Conservation (phyloP, 2,329 filamentous ascomycete genomes). For the Claviceps sp. region DNA sequence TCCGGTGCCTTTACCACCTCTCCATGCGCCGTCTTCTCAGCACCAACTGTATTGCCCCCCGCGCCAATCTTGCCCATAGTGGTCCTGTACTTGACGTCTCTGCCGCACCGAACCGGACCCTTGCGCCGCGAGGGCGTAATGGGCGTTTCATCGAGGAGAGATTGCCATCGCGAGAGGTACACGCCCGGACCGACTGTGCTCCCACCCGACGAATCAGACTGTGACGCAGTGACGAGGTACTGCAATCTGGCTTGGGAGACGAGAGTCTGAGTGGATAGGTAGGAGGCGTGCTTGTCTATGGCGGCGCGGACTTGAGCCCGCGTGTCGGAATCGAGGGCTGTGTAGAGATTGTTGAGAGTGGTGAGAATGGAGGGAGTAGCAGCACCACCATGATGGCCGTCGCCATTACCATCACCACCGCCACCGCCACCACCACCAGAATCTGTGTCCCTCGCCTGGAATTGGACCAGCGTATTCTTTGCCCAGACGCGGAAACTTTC, state of each 20-base stretch:
- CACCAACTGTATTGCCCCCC: constrained; percentile 11
- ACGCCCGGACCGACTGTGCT: constrained; percentile 51
- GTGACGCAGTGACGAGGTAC: constrained; percentile 34
- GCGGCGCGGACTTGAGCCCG: constrained; percentile 32
- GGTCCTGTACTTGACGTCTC: constrained; percentile 32
- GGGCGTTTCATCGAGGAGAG: constrained; percentile 52
- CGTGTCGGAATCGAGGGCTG: constrained; percentile 31
- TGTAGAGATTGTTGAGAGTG: constrained; percentile 28
- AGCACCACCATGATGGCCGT: no score
- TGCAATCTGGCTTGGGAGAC: constrained; percentile 44
- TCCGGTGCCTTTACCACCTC: constrained; percentile 15
- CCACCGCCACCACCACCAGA: no score
- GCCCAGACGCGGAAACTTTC: constrained; percentile 48
- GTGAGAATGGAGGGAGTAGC: constrained; percentile 17
- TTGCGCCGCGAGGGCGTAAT: constrained; percentile 46
- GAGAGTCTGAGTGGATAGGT: constrained; percentile 41
- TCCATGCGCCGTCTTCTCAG: constrained; percentile 10
- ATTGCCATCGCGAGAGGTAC: constrained; percentile 61
- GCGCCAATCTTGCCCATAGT: constrained; percentile 31
- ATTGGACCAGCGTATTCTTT: constrained; percentile 42
- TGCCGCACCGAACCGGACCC: constrained; percentile 40
- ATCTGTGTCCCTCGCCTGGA: constrained; percentile 22
- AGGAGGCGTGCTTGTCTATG: constrained; percentile 46
- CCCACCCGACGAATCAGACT: constrained; percentile 11
- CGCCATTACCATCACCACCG: no score